A percentile compares a stretch with the other conserved stretches of the same genome.
phyloP scores from a whole-genome alignment of 129 eudicot genomes.

The Flaveria linearis region DNA sequence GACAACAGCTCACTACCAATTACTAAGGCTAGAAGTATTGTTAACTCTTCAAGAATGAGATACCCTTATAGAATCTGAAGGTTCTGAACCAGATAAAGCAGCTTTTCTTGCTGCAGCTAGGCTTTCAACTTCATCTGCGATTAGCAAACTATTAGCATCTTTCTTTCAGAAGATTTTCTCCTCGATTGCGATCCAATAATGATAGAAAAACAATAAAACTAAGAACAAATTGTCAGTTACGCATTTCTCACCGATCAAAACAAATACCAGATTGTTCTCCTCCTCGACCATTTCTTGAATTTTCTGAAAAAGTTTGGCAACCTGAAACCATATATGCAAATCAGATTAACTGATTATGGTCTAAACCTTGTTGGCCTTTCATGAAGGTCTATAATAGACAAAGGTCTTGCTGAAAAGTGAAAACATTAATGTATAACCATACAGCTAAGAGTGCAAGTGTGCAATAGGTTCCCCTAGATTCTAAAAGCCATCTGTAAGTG shows the following conservation, averaged over 20 bases:
- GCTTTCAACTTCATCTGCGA: conserved; percentile 98
- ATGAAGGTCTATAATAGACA: conserved; percentile 8
- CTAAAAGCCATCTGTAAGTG: background rate
- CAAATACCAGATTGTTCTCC: conserved; percentile 88
- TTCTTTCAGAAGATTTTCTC: conserved; percentile 7
- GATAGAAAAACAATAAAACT: background rate
- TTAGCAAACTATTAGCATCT: conserved; percentile 14
- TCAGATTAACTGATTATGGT: conserved; percentile 4
- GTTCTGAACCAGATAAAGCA: conserved; percentile 97
- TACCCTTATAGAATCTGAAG: conserved; percentile 99
- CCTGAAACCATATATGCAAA: conserved; percentile 50
- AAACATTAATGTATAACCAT: background rate
- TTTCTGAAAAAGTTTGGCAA: conserved; percentile 92
- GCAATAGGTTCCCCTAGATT: background rate
- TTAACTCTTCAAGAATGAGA: background rate
- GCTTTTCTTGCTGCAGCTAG: conserved; percentile 98
- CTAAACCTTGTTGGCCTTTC: conserved; percentile 9
- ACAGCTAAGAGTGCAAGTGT: background rate
- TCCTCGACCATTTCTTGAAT: conserved; percentile 99
- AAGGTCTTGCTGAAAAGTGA: background rate
- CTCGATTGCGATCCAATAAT: background rate
- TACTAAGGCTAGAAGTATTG: background rate
- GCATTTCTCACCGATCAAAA: conserved; percentile 81
- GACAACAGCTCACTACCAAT: conserved; percentile 2
- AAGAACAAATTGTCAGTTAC: background rate